Percentiles rank a stretch among this genome's conserved stretches.
Conservation (phyloP, 257 asterid species). For the Coffea canephora region DNA sequence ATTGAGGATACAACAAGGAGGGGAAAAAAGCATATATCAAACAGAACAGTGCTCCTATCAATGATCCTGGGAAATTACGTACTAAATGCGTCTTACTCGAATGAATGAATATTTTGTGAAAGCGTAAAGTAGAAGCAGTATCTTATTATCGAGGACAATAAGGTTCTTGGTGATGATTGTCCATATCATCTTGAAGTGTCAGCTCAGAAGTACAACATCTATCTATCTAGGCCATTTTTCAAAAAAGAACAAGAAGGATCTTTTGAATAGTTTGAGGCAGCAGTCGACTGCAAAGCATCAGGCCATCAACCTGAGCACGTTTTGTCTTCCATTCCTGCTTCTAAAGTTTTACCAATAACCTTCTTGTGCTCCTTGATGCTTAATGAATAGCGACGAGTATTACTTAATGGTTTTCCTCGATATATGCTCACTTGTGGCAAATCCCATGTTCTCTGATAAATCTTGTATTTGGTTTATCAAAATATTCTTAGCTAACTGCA, state of each 20-base stretch:
- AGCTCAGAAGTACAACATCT: background rate
- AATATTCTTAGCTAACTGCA: background rate
- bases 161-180: constrained; percentile 4
- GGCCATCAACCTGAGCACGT: background rate
- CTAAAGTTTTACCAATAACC: background rate
- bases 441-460: background rate
- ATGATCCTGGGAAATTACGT: too few species aligned
- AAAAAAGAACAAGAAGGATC: background rate
- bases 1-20: background rate
- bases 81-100: background rate
- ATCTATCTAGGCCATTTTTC: background rate
- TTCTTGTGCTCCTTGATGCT: background rate
- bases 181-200: background rate
- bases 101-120: background rate
- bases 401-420: background rate
- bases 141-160: background rate
- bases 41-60: background rate
- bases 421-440: background rate
- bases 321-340: constrained; percentile 8
- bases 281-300: too few species aligned
- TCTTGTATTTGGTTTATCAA: background rate
- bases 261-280: background rate
- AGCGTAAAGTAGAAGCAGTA: background rate
- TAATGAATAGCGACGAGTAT: background rate
- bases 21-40: too few species aligned